Conservation (phyloP, 148 eudicot genomes). For the Cornus suecica region DNA sequence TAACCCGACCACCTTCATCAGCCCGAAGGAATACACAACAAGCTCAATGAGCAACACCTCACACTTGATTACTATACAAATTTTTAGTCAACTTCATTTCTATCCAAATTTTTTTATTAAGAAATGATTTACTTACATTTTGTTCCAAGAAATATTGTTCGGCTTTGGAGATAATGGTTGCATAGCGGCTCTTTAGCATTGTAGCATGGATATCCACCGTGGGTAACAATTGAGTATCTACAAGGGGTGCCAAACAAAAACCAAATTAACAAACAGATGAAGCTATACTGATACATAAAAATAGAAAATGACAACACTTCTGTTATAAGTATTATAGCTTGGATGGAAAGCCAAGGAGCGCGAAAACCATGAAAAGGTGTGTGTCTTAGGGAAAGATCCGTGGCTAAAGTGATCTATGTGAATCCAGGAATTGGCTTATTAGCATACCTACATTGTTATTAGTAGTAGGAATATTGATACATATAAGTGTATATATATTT, state of each 20-base stretch:
- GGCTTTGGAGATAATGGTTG: conserved; percentile 70
- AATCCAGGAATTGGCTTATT: no score
- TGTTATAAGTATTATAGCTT: no score
- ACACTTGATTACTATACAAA: neutral
- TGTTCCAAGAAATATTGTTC: conserved; percentile 50
- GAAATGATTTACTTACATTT: conserved; percentile 28
- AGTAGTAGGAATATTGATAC: no score
- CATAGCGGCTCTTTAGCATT: conserved; percentile 72
- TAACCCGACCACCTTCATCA: conserved; percentile 35
- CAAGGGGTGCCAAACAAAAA: conserved; percentile 34
- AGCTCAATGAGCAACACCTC: neutral
- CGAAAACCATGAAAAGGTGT: no score
- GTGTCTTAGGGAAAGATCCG: no score
- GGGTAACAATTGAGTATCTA: conserved; percentile 51
- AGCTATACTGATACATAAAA: no score
- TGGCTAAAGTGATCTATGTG: no score
- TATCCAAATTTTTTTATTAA: no score
- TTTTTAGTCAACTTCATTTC: neutral
- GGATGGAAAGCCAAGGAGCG: no score
- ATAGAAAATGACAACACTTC: no score
- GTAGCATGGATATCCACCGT: conserved; percentile 75
- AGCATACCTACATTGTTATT: no score
- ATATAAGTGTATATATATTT: no score
- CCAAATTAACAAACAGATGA: conserved; percentile 4
- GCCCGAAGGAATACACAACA: conserved; percentile 28